Evolutionary conservation across 1,284 basidiomycete genomes (phyloP).

Genomic region (Athelia psychrophila): DNA sequence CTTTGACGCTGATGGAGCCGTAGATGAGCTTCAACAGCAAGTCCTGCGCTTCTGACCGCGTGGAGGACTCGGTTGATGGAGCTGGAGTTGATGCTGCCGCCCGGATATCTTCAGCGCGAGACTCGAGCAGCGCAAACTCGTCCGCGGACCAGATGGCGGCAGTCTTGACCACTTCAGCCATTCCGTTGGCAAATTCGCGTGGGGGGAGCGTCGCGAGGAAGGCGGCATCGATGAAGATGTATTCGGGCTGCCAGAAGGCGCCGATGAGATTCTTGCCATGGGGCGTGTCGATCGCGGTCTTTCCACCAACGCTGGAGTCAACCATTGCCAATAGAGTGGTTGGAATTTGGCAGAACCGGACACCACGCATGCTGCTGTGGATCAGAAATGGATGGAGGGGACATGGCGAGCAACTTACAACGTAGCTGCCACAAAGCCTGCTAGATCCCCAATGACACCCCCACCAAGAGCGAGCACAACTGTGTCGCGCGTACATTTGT

Average conservation of each 20-base stretch:
- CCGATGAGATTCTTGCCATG: conserved; percentile 98
- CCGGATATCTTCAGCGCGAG: conserved; percentile 80
- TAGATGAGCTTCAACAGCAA: conserved; percentile 82
- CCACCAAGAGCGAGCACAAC: conserved; percentile 94
- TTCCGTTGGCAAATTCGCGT: conserved; percentile 96
- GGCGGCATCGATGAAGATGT: conserved; percentile 96
- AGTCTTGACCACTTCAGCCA: conserved; percentile 99
- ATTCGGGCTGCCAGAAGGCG: conserved; percentile 97
- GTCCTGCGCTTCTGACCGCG: conserved; percentile 74
- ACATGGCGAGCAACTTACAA: conserved; percentile 60
- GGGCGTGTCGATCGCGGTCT: conserved; percentile 97
- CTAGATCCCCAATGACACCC: conserved; percentile 94
- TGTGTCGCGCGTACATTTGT: conserved; percentile 91
- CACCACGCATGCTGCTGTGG: conserved; percentile 74
- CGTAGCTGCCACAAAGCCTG: conserved; percentile 97
- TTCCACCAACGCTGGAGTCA: conserved; percentile 95
- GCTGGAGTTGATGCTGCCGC: conserved; percentile 80
- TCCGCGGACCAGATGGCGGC: conserved; percentile 93
- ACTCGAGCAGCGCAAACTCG: conserved; percentile 86
- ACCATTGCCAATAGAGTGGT: conserved; percentile 98
- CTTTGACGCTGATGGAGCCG: conserved; percentile 88
- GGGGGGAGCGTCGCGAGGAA: conserved; percentile 93
- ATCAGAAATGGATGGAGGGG: background rate
- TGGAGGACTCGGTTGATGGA: conserved; percentile 58
- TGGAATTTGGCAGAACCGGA: conserved; percentile 94